Evolutionary conservation across 108 stramenopile species (phyloP).

Genomic region (Nitzschia sp.): DNA sequence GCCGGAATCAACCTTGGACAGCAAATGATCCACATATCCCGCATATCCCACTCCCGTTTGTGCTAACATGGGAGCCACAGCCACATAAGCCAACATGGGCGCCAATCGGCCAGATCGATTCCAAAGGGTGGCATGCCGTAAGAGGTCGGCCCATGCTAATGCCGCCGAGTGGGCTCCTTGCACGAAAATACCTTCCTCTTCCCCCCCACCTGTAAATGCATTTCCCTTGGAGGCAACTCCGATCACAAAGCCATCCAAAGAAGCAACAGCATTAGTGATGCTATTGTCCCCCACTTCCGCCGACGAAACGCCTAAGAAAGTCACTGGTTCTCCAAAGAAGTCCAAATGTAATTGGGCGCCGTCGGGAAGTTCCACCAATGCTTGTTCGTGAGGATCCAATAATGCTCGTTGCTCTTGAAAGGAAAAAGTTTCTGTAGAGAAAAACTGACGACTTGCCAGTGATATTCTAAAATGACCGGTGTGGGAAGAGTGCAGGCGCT

Average conservation of each 20-base stretch:
- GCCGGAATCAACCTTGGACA: conserved; percentile 35
- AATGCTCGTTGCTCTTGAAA: conserved; percentile 2
- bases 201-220: conserved; percentile 67
- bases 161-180: conserved; percentile 72
- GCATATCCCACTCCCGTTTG: conserved; percentile 71
- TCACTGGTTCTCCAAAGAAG: conserved; percentile 82
- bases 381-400: conserved; percentile 24
- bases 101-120: conserved; percentile 36
- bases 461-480: not conserved
- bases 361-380: conserved; percentile 24
- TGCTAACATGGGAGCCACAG: conserved; percentile 74
- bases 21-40: conserved; percentile 56
- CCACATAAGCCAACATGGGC: conserved; percentile 77
- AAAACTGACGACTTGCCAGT: not conserved
- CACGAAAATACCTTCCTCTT: conserved; percentile 67
- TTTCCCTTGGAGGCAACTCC: conserved; percentile 69
- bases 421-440: not conserved
- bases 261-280: conserved; percentile 41
- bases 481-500: not conserved
- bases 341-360: conserved; percentile 60
- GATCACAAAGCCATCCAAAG: conserved; percentile 68
- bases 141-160: conserved; percentile 66
- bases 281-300: conserved; percentile 3
- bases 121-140: conserved; percentile 60
- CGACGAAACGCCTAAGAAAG: conserved; percentile 44